Base-by-base conservation (phyloP, 441 rosid genomes). In the Euphorbia celastroides region DNA sequence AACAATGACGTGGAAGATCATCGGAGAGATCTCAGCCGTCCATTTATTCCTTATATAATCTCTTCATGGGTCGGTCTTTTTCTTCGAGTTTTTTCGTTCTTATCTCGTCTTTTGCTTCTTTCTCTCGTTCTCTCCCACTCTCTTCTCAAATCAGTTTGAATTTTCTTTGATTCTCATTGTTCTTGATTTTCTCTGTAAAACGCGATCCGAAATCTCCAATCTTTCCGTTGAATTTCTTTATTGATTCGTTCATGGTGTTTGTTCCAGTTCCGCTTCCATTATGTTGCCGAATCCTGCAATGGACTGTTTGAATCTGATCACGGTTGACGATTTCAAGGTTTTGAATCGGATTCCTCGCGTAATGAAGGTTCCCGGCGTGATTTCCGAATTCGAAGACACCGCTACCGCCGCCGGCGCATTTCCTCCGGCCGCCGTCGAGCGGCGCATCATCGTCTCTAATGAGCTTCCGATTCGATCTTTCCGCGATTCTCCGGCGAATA, bases 371-470 rank as follows among this genome's bases (percentile, higher is more conserved):
- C 69, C 85, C 0, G 83, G 85, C 10, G 77, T 82, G 22, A 75
- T 80, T 26, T 73, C 86, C 12, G 81, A 79, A 31, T n/a, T n/a
- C 42, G 42, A 36, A 36, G 42, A 36, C 22, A 78, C 38, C 17
- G 14, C 52, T 13, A 25, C 20, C 52, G 69, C 31, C 48, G 81
- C 44, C 14, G 16, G 52, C 17, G 31, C 38, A 28, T 25, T 52
- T n/a, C n/a, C 31, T 4, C 73, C 55, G 20, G 20, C 27, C 27
- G 9, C 68, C 9, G 22, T 11, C 17, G 72, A 54, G 60, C 84
- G 82, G 41, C 73, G 90, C 22, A 82, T 88, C 78, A 70, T 90
- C 30, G 97, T 88, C 13, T 68, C 88, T 7, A 88, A 90, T 70
- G 84, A 85, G 77, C 83, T 90, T 12, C 97, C 97, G 0, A 51